phyloP scores from a whole-genome alignment of 2,329 filamentous ascomycete genomes.

The Coniosporium tulheliwenetii region DNA sequence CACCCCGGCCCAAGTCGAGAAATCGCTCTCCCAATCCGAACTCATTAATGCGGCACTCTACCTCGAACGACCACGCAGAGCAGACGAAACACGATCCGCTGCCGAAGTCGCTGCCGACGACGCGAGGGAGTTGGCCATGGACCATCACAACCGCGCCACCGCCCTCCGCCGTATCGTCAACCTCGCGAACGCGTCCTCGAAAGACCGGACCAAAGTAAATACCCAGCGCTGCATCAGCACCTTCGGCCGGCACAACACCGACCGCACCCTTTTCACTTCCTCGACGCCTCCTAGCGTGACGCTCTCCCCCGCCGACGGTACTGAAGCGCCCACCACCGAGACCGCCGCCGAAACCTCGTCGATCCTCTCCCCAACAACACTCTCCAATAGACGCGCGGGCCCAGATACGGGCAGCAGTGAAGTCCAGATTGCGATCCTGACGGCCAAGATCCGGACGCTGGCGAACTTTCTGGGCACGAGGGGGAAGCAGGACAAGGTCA shows the following conservation, averaged over 20 bases:
- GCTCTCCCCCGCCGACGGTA: slow-evolving; percentile 17
- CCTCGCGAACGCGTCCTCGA: slow-evolving; percentile 60
- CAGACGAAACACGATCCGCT: not conserved
- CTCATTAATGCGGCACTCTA: slow-evolving; percentile 45
- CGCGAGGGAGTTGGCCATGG: slow-evolving; percentile 28
- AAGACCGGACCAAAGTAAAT: slow-evolving; percentile 68
- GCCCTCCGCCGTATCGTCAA: slow-evolving; percentile 68
- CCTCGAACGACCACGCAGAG: slow-evolving; percentile 2
- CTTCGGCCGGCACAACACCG: slow-evolving; percentile 86
- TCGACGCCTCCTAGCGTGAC: slow-evolving; percentile 32
- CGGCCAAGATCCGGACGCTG: slow-evolving; percentile 77
- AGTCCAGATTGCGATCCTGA: slow-evolving; percentile 94
- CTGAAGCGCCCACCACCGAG: slow-evolving; percentile 28
- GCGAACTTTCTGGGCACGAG: slow-evolving; percentile 54
- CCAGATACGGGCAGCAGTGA: slow-evolving; percentile 90
- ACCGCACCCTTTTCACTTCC: slow-evolving; percentile 36
- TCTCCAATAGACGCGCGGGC: slow-evolving; percentile 45
- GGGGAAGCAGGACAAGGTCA: slow-evolving; percentile 78
- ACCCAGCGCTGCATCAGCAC: slow-evolving; percentile 69
- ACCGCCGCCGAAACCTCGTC: slow-evolving; percentile 18
- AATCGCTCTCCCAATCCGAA: slow-evolving; percentile 52
- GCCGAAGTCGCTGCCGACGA: slow-evolving; percentile 14
- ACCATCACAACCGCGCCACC: slow-evolving; percentile 53
- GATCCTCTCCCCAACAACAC: slow-evolving; percentile 5
- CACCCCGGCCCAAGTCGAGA: slow-evolving; percentile 47